Base-by-base conservation (phyloP, 768 basidiomycete species). In the Leccinum obscurum region DNA sequence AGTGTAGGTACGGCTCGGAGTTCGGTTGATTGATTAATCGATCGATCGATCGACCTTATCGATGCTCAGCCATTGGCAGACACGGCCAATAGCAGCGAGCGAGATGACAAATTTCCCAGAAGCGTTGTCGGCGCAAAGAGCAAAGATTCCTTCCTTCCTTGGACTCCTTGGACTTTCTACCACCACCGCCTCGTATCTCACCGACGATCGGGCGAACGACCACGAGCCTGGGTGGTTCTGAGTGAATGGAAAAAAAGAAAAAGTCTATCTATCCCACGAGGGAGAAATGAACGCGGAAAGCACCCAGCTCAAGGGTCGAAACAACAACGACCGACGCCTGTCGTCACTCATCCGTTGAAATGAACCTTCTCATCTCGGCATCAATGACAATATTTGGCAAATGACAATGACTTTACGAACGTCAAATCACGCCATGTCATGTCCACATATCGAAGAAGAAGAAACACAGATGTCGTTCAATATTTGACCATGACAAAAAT, bases 391-490 rank as follows among this genome's bases (percentile, higher is more conserved):
- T 44, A 20, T 17, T 35, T 35, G 35, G 35, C 13, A 8, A 35
- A 14, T 35, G 35, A 44, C 8, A 37, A 15, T 37, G 35, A 46
- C 8, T 20, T 20, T n/a, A 15, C 8, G 41, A 20, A 44, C 9
- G n/a, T 20, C 44, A 11, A 46, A 11, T 46, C 44, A 46, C 44
- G 44, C 39, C 39, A 39, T 39, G 39, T 17, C 39, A 34, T 39
- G 15, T 15, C 11, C 15, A 20, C 13, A 44, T 26, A 55, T 22
- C 13, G 17, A 54, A 57, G 22, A 24, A 54, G 17, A 30, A 54
- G 17, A 30, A 26, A 46, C 48, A 56, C 46, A 15, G 7, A 1
- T 41, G 58, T 58, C 67, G 63, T 44, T 60, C 64, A 57, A 66
- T 60, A 54, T 41, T n/a, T 7, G 39, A 41, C 39, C 39, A 41